Evolutionary conservation across 1,139 yeast genomes (phyloP), one percentile per base, ranked within the genome.

Genomic region (Suhomyces wounanorum): DNA sequence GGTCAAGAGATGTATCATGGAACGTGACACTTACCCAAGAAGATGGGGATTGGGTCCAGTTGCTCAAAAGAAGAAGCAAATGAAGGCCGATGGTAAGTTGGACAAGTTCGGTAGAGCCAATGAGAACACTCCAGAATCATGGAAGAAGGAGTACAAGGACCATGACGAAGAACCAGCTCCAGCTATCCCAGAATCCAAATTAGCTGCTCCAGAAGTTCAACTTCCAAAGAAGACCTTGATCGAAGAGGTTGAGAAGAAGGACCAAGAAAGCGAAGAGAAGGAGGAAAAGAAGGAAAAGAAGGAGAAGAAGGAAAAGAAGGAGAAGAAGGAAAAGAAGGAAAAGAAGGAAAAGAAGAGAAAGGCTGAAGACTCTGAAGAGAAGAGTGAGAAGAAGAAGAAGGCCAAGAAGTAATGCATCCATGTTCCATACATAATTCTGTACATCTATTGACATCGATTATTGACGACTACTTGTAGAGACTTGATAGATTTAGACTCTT

Each of bases 31-130:
- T 51, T 94, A 94, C 74, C 99, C 99, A 76, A 89, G 99, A 83
- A 87, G 98, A 83, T 94, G 99, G 99, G 99, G 99, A 57, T 79
- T 94, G 65, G 99, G 99, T 63, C 99, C 99, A 65, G 90, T 92
- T 68, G 99, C 99, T 57, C 92, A 89, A 75, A 91, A 90, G 87
- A 94, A 94, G 88, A 94, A 94, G 82, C 96, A 92, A 78, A 79
- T 94, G 81, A 94, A 92, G 83, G 89, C 96, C 51, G 97, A 89
- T 61, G 99, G 99, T 65, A 94, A 94, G 77, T 85, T 94, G 65
- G 99, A 94, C 78, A 90, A 92, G 77, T 94, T 76, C 66, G 99
- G 99, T 57, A 86, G 97, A 76, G 81, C 79, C 59, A 94, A 91
- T 67, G 99, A 94, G 72, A 85, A 83, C 70, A 94, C 99, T 44